Percentiles rank a stretch among this genome's conserved stretches.
Evolutionary conservation across 129 eudicot species (phyloP).

Genomic region (Scalesia atractyloides): DNA sequence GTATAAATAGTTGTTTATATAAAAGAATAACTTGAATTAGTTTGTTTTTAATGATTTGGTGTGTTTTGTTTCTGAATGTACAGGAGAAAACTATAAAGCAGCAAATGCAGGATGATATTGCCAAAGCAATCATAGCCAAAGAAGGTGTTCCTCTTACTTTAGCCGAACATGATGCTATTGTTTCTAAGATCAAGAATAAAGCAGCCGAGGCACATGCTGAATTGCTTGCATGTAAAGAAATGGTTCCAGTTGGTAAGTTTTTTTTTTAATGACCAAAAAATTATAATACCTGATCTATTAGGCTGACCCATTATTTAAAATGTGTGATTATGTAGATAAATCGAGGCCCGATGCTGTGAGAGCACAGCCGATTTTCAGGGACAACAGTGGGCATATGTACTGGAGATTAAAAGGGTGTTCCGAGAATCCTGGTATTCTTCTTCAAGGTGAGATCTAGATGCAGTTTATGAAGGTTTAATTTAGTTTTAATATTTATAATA

Average conservation of each 20-base stretch:
- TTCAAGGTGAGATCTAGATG: conserved; percentile 51
- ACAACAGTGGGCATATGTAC: conserved; percentile 49
- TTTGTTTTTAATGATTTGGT: conserved; percentile 17
- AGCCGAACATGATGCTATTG: conserved; percentile 60
- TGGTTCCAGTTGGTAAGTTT: conserved; percentile 47
- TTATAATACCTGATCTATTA: background rate
- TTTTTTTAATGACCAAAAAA: background rate
- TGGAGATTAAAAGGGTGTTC: conserved; percentile 65
- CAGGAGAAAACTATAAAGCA: conserved; percentile 68
- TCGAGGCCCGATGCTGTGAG: conserved; percentile 59
- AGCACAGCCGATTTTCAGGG: conserved; percentile 48
- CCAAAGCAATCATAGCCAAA: conserved; percentile 52
- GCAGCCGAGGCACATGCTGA: conserved; percentile 67
- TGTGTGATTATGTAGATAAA: conserved; percentile 39
- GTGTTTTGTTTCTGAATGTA: conserved; percentile 9
- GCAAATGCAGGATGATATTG: conserved; percentile 62
- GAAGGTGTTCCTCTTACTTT: conserved; percentile 65
- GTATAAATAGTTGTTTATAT: conserved; percentile 34
- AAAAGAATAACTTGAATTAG: background rate
- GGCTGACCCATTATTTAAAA: too few relatives aligned
- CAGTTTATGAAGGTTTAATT: conserved; percentile 9
- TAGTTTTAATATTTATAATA: background rate
- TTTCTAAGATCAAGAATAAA: conserved; percentile 45
- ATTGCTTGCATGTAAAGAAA: conserved; percentile 50
- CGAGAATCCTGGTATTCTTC: conserved; percentile 48